Percentiles rank a stretch among this genome's conserved stretches.
Conservation (phyloP, 2,329 filamentous ascomycete genomes). For the Capronia coronata region DNA sequence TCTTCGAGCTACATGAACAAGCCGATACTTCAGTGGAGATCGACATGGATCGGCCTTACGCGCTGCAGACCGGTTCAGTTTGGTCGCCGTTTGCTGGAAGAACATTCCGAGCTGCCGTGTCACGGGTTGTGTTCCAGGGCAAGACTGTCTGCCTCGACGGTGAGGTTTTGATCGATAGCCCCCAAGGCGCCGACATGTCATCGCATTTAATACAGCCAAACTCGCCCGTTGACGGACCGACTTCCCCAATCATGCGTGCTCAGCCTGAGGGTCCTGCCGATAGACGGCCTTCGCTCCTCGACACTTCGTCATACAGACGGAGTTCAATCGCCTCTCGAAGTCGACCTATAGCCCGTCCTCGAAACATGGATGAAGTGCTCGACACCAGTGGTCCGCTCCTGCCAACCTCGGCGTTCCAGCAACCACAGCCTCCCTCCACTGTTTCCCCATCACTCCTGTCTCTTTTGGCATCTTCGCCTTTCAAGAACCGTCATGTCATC, state of each 20-base stretch:
- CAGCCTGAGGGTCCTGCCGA: constrained; percentile 36
- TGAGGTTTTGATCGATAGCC: constrained; percentile 50
- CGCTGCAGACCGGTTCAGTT: constrained; percentile 45
- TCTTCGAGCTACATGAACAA: constrained; percentile 78
- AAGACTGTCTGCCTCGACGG: constrained; percentile 71
- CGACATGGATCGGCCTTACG: constrained; percentile 66
- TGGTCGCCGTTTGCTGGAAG: constrained; percentile 71
- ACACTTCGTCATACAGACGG: constrained; percentile 16
- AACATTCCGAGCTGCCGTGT: constrained; percentile 61
- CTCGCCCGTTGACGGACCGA: constrained; percentile 50
- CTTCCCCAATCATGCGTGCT: constrained; percentile 36
- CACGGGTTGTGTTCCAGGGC: constrained; percentile 68
- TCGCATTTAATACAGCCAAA: constrained; percentile 48
- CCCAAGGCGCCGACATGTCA: constrained; percentile 69
- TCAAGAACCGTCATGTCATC: constrained; percentile 83
- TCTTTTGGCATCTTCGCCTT: constrained; percentile 70
- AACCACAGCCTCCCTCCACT: constrained; percentile 50
- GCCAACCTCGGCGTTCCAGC: constrained; percentile 26
- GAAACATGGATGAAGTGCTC: constrained; percentile 27
- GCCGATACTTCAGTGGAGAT: constrained; percentile 66
- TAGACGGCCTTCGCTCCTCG: constrained; percentile 22
- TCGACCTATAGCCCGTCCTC: constrained; percentile 20
- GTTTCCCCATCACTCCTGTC: constrained; percentile 56
- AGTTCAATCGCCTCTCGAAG: constrained; percentile 24
- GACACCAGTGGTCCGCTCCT: constrained; percentile 27